A percentile compares a stretch with the other conserved stretches of the same genome.
Evolutionary conservation across 2,329 filamentous ascomycete species (phyloP).

Genomic region (Arachnomyces sp.): DNA sequence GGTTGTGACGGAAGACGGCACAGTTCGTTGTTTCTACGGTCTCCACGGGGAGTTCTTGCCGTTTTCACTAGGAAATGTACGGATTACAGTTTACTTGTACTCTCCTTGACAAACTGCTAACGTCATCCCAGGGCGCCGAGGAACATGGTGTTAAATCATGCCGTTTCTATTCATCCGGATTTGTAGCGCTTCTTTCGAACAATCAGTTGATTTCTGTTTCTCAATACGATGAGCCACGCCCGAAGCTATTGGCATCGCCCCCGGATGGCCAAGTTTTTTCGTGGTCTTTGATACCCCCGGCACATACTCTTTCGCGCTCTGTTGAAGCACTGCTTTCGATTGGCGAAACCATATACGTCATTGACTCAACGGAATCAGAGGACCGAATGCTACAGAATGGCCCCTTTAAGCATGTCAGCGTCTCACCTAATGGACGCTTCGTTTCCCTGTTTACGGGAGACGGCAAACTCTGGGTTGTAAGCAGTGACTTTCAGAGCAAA

Average conservation of each 20-base stretch:
- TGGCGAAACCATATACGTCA: slow-evolving; percentile 71
- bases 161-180: slow-evolving; percentile 84
- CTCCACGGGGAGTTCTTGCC: slow-evolving; percentile 93
- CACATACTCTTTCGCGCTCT: slow-evolving; percentile 80
- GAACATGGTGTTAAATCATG: slow-evolving; percentile 82
- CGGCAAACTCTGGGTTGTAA: slow-evolving; percentile 85
- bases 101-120: slow-evolving; percentile 4
- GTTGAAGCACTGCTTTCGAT: slow-evolving; percentile 89
- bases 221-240: slow-evolving; percentile 82
- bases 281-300: slow-evolving; percentile 83
- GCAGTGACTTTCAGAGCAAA: slow-evolving; percentile 87
- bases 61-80: slow-evolving; percentile 76
- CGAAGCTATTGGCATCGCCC: slow-evolving; percentile 68
- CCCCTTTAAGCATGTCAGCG: slow-evolving; percentile 81
- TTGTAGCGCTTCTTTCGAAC: slow-evolving; percentile 84
- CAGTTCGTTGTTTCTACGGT: slow-evolving; percentile 81
- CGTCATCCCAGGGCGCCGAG: slow-evolving; percentile 58
- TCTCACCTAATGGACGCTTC: slow-evolving; percentile 85
- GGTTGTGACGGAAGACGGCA: slow-evolving; percentile 81
- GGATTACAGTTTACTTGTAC: slow-evolving; percentile 10
- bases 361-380: slow-evolving; percentile 83
- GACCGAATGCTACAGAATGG: slow-evolving; percentile 87
- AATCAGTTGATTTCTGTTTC: slow-evolving; percentile 82
- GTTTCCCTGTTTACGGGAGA: slow-evolving; percentile 80
- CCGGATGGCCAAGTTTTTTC: slow-evolving; percentile 75